Base-by-base conservation (phyloP, 306 rosid genomes). In the Prunus fruticosa region DNA sequence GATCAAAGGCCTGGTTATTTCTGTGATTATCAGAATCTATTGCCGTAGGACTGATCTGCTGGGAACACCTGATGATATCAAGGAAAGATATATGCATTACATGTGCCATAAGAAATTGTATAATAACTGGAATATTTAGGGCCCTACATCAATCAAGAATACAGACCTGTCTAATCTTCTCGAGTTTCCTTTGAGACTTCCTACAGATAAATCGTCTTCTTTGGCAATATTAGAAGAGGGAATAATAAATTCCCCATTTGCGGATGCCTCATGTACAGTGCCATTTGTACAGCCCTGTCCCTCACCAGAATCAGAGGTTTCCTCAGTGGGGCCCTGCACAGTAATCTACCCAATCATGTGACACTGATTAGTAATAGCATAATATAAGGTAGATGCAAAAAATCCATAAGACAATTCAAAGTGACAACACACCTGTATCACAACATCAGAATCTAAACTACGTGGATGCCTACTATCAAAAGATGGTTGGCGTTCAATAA, bases 401-500 rank as follows among this genome's bases (percentile, higher is more conserved):
- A 34, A 68, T 76, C 28, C 51, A 56, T 56, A 41, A 57, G 62
- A 75, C 50, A 76, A 60, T 49, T 78, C 56, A 47, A 73, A 61
- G 74, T 51, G 58, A 78, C 60, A 68, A 66, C 80, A 64, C 41
- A 91, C 97, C 94, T 91, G 87, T 84, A 91, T 89, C 74, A 91
- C 81, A 64, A 89, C 93, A 85, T 87, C 88, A 71, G 92, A 81
- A 80, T 87, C 89, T 83, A 81, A 82, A 84, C 53, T 28, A 49
- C 81, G 83, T 68, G 92, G 88, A 75, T 80, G 88, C 73, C 81
- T 81, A 47, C 69, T 73, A 75, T 83, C 82, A 38, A 82, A 71
- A 69, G 97, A 87, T 65, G 97, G 94, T 80, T 80, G 88, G 27
- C 94, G 97, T 72, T 91, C 97, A 76, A 72, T 57, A 61, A 45